Conservation (phyloP, 805 yeast genomes). For the Brettanomyces sp. region DNA sequence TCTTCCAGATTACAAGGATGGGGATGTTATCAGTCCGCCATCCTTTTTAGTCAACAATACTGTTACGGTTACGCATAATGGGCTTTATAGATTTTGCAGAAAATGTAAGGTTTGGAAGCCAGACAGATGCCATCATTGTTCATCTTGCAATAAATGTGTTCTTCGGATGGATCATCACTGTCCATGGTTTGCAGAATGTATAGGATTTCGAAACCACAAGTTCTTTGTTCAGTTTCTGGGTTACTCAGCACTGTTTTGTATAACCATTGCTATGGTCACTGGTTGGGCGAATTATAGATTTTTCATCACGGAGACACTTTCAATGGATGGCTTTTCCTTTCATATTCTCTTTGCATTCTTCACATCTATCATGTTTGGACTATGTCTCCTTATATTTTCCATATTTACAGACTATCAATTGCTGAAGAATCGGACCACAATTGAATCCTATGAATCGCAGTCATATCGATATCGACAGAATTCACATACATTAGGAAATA, state of each 20-base stretch:
- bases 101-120: conserved; percentile 53
- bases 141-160: conserved; percentile 37
- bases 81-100: conserved; percentile 51
- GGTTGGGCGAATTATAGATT: conserved; percentile 37
- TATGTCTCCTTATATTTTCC: conserved; percentile 51
- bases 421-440: conserved; percentile 62
- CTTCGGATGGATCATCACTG: conserved; percentile 54
- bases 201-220: conserved; percentile 77
- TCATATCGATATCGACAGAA: conserved; percentile 35
- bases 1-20: conserved; percentile 9
- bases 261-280: conserved; percentile 31
- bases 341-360: conserved; percentile 54
- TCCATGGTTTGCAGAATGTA: conserved; percentile 89
- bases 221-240: conserved; percentile 65
- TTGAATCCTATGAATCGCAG: conserved; percentile 58
- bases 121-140: conserved; percentile 51
- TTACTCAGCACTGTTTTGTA: conserved; percentile 41
- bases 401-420: conserved; percentile 52
- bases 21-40: conserved; percentile 30
- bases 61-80: conserved; percentile 42
- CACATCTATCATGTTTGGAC: conserved; percentile 38
- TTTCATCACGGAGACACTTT: conserved; percentile 24
- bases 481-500: conserved; percentile 45
- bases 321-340: conserved; percentile 37
- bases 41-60: conserved; percentile 30